phyloP scores from a whole-genome alignment of 2,329 filamentous ascomycete genomes.

The Exophiala dermatitidis region DNA sequence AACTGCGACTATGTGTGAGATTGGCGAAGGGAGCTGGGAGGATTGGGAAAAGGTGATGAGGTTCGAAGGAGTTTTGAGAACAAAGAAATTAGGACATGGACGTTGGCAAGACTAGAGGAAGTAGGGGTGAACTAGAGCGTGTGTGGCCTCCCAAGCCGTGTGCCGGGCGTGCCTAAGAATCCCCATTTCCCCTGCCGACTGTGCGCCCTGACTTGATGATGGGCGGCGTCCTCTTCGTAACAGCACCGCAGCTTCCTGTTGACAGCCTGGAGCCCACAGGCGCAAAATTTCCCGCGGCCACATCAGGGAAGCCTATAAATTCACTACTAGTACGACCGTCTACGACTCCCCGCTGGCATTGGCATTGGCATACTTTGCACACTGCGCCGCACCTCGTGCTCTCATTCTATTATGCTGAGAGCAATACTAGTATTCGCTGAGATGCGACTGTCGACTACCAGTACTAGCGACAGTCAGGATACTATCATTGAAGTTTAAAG shows the following conservation, averaged over 20 bases:
- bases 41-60: constrained; percentile 10
- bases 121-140: background rate
- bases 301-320: background rate
- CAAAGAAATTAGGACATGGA: constrained; percentile 20
- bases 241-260: background rate
- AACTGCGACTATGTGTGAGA: constrained; percentile 6
- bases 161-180: background rate
- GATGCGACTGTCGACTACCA: no score
- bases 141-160: background rate
- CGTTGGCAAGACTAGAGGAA: constrained; percentile 1
- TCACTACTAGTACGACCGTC: no score
- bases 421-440: no score
- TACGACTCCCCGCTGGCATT: no score
- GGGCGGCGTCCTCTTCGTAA: background rate
- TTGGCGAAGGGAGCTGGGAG: constrained; percentile 3
- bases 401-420: no score
- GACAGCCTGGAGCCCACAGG: background rate
- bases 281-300: background rate
- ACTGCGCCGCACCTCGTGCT: no score
- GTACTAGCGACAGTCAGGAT: no score
- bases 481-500: no score
- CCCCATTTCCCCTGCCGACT: background rate
- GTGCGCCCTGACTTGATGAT: background rate
- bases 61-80: constrained; percentile 9
- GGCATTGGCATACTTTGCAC: no score